Conservation (phyloP, 495 filamentous ascomycete genomes). For the Friedmanniomyces endolithicus region DNA sequence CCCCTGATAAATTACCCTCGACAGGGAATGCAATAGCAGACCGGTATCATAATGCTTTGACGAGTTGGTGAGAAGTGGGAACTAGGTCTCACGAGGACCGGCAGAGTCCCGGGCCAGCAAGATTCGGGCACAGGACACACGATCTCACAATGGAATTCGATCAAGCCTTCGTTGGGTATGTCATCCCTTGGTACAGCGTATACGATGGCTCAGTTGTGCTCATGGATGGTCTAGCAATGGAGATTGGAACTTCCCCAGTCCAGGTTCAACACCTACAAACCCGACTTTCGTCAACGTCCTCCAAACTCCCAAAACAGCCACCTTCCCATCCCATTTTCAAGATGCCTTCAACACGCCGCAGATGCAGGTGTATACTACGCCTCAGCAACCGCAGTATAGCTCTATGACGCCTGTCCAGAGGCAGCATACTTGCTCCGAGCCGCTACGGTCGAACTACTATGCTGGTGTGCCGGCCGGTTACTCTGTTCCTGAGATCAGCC, state of each 20-base stretch:
- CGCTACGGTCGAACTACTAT: slow-evolving; percentile 13
- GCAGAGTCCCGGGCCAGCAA: background rate
- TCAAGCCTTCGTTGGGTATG: slow-evolving; percentile 13
- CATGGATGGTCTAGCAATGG: slow-evolving; percentile 5
- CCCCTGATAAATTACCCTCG: background rate
- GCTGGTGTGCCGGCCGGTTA: slow-evolving; percentile 24
- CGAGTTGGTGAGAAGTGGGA: background rate
- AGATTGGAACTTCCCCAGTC: slow-evolving; percentile 32
- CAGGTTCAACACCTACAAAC: slow-evolving; percentile 27
- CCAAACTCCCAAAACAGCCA: slow-evolving; percentile 27
- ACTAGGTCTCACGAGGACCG: background rate
- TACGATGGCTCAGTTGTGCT: background rate
- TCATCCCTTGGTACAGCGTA: background rate
- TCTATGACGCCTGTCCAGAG: slow-evolving; percentile 21
- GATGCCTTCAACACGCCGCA: slow-evolving; percentile 33
- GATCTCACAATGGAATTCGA: slow-evolving; percentile 16
- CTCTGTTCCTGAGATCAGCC: slow-evolving; percentile 21
- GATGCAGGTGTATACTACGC: slow-evolving; percentile 26
- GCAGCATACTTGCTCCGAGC: slow-evolving; percentile 20
- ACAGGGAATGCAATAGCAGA: background rate
- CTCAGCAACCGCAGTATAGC: slow-evolving; percentile 24
- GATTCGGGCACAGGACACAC: background rate
- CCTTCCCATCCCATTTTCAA: slow-evolving; percentile 28
- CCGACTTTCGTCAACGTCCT: slow-evolving; percentile 19
- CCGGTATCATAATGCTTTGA: too few relatives aligned